A percentile compares a stretch with the other conserved stretches of the same genome.
Conservation (phyloP, 148 eudicot species). For the Vaccinium darrowii region DNA sequence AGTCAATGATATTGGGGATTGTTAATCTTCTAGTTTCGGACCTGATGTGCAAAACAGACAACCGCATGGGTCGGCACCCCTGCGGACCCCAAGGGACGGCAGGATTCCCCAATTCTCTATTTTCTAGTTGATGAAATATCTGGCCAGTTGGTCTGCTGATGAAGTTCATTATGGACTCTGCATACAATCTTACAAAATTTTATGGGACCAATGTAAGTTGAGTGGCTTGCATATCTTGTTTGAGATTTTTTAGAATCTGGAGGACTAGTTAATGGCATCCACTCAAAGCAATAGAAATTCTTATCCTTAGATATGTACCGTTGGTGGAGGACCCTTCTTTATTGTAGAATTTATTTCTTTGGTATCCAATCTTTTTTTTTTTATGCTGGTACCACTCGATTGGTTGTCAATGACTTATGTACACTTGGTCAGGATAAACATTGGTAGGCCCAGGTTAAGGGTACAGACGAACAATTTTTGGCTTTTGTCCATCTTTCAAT, state of each 20-base stretch:
- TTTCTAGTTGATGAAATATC: background rate
- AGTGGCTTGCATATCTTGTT: background rate
- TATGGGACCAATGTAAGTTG: background rate
- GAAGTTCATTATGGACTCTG: background rate
- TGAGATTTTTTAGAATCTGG: background rate
- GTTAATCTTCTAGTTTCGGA: background rate
- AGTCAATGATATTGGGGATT: no score
- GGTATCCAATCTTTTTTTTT: background rate
- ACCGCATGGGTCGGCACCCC: no score
- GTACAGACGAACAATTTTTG: background rate
- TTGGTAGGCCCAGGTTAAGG: background rate
- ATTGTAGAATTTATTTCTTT: background rate
- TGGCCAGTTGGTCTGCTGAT: constrained; percentile 1
- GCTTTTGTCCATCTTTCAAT: background rate
- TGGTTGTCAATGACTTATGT: background rate
- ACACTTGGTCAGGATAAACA: background rate
- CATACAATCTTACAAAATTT: background rate
- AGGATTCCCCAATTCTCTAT: no score
- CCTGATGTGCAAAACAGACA: no score
- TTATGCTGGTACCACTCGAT: background rate
- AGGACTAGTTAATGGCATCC: background rate
- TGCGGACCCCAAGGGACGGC: no score
- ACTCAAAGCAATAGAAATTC: background rate
- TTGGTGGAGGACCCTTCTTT: background rate
- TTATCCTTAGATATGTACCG: background rate